Conservation (phyloP, 2,329 filamentous ascomycete genomes). For the Blastomyces percursus region DNA sequence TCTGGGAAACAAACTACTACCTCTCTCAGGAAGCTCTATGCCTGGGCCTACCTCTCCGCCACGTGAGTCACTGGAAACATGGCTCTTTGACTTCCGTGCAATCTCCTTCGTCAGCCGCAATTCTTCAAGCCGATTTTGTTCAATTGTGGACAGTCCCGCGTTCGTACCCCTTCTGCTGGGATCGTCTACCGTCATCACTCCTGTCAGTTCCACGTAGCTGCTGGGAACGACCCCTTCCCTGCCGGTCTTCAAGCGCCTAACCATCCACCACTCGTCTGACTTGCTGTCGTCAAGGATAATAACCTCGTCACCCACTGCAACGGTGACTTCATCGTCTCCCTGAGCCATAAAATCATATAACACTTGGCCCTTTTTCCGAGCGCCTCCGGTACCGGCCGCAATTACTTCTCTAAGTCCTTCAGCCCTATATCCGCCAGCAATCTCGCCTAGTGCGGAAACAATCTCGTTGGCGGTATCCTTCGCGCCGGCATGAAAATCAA, state of each 20-base stretch:
- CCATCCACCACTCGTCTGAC: constrained; percentile 98
- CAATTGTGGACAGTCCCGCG: constrained; percentile 55
- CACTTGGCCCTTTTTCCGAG: constrained; percentile 71
- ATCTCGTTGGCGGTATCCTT: constrained; percentile 97
- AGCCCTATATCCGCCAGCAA: constrained; percentile 75
- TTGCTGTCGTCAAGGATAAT: constrained; percentile 78
- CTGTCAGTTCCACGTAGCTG: constrained; percentile 86
- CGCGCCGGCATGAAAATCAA: constrained; percentile 93
- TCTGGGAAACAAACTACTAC: constrained; percentile 62
- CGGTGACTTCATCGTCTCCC: constrained; percentile 91
- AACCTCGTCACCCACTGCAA: constrained; percentile 81
- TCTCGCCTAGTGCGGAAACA: constrained; percentile 72
- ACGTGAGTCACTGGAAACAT: constrained; percentile 40
- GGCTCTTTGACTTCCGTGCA: constrained; percentile 51
- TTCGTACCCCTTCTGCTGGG: constrained; percentile 46
- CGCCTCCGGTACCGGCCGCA: constrained; percentile 60
- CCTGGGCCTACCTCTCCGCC: constrained; percentile 65
- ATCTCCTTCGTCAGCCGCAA: constrained; percentile 73
- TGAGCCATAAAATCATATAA: constrained; percentile 96
- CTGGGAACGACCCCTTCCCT: constrained; percentile 94
- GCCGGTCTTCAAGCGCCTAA: constrained; percentile 77
- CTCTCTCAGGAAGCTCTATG: constrained; percentile 63
- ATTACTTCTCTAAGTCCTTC: constrained; percentile 74
- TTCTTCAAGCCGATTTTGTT: constrained; percentile 70
- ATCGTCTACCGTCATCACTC: constrained; percentile 46